These are phyloP conservation scores for Cystobasidiaceae sp. DNA, from an alignment of 1,284 basidiomycete genomes.

Conservation along the genomic window DNA sequence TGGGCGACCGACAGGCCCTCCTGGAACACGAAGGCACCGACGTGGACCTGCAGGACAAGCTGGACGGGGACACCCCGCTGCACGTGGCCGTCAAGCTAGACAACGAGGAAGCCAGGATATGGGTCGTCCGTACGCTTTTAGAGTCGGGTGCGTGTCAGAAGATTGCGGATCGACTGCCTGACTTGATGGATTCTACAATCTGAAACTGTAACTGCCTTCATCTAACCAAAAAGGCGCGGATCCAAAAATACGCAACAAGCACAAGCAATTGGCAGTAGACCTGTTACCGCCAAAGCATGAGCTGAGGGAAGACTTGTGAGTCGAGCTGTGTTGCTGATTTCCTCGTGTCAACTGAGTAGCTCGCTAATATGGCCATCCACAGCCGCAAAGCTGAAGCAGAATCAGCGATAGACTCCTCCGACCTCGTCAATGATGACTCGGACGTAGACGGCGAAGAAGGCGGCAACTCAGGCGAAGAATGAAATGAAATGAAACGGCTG, in stretches of 20 bases:
- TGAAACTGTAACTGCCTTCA: background rate
- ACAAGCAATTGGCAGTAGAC: constrained; percentile 9
- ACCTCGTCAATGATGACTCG: constrained; percentile 22
- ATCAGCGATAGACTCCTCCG: constrained; percentile 9
- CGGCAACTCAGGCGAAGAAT: constrained; percentile 30
- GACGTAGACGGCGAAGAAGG: constrained; percentile 24
- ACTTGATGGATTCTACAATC: background rate
- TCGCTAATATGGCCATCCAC: background rate
- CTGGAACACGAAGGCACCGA: constrained; percentile 71
- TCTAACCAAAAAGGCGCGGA: constrained; percentile 7
- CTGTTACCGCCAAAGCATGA: constrained; percentile 2
- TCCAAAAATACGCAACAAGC: constrained; percentile 28
- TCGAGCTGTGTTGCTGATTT: background rate
- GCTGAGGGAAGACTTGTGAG: constrained; percentile 24
- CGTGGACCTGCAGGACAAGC: constrained; percentile 70
- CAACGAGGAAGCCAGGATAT: constrained; percentile 57
- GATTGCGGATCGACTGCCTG: background rate
- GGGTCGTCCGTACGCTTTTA: constrained; percentile 60
- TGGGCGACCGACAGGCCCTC: constrained; percentile 64
- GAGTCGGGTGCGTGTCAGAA: constrained; percentile 60
- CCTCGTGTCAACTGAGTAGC: background rate
- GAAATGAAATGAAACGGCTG: background rate
- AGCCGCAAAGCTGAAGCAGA: constrained; percentile 27
- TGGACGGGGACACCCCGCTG: constrained; percentile 71
- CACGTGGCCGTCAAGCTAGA: constrained; percentile 68